Evolutionary conservation across 495 filamentous ascomycete species (phyloP).

Genomic region (Tuber magnatum): DNA sequence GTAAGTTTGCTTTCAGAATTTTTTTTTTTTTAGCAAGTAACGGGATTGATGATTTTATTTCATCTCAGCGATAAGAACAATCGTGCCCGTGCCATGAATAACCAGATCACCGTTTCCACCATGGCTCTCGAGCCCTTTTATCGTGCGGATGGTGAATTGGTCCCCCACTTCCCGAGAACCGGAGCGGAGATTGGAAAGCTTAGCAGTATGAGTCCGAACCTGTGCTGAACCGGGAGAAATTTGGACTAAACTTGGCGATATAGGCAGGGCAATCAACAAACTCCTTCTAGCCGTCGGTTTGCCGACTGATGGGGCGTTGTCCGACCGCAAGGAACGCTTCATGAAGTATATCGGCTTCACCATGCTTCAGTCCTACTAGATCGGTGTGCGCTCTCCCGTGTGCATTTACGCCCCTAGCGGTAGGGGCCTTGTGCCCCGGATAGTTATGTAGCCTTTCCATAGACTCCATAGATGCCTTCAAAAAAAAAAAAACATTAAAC

Average conservation of each 20-base stretch:
- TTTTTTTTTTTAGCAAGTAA: background rate
- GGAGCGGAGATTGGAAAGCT: background rate
- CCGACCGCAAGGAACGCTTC: conserved; percentile 8
- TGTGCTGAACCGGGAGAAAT: background rate
- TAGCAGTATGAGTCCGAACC: background rate
- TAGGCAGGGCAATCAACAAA: conserved; percentile 7
- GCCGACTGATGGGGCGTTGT: background rate
- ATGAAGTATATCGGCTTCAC: conserved; percentile 16
- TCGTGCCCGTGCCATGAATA: conserved; percentile 13
- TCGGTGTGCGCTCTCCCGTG: background rate
- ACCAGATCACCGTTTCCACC: conserved; percentile 11
- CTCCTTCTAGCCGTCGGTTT: conserved; percentile 20
- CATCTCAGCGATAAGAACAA: conserved; percentile 10
- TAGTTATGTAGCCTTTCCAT: background rate
- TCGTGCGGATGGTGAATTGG: conserved; percentile 5
- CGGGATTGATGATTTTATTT: background rate
- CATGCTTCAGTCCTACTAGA: background rate
- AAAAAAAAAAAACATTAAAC: no score
- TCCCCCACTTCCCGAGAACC: conserved; percentile 9
- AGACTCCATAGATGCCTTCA: background rate
- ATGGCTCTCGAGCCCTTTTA: conserved; percentile 13
- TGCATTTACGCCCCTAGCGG: background rate
- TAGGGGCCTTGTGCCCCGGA: background rate
- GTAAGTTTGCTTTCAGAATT: background rate
- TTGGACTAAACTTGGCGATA: conserved; percentile 17